Evolutionary conservation across 495 filamentous ascomycete genomes (phyloP), one percentile per base, ranked within the genome.

Genomic region (Tuber calosporum): DNA sequence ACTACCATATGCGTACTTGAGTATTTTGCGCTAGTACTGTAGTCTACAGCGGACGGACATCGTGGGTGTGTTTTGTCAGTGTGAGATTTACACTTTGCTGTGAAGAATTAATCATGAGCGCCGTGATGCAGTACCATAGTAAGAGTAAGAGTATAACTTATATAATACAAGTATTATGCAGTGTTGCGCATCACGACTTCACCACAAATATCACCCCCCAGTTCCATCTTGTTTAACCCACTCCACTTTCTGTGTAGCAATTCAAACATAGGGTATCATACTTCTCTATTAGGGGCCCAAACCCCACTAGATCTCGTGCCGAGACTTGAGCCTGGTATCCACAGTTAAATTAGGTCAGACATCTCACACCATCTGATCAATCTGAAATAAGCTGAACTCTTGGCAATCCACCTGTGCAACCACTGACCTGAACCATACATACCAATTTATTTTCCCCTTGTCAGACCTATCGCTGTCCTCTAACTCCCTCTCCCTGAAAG

Each of bases 1-100:
- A n/a, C n/a, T n/a, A n/a, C n/a, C n/a, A n/a, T n/a, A n/a, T n/a
- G n/a, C n/a, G n/a, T n/a, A n/a, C n/a, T n/a, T n/a, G n/a, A n/a
- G n/a, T n/a, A n/a, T n/a, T n/a, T n/a, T n/a, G n/a, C n/a, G n/a
- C n/a, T n/a, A n/a, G n/a, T n/a, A n/a, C n/a, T n/a, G n/a, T n/a
- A n/a, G n/a, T n/a, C n/a, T 62, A 34, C 53, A 7, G 53, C 13
- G 30, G 53, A 62, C 9, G 26, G 53, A 26, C n/a, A 30, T 8
- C 4, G 53, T 62, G 17, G 4, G 26, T 11, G 11, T 7, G 45
- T 45, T 45, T n/a, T 1, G 43, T 45, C 43, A 7, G 45, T 26
- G 53, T 62, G 53, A 17, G 26, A 34, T 62, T 62, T 62, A 62
- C 53, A 62, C 53, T 62, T 62, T 62, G 53, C 53, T 62, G 26